Base-by-base conservation (phyloP, 805 yeast species). In the Barnettozyma sucrosica region DNA sequence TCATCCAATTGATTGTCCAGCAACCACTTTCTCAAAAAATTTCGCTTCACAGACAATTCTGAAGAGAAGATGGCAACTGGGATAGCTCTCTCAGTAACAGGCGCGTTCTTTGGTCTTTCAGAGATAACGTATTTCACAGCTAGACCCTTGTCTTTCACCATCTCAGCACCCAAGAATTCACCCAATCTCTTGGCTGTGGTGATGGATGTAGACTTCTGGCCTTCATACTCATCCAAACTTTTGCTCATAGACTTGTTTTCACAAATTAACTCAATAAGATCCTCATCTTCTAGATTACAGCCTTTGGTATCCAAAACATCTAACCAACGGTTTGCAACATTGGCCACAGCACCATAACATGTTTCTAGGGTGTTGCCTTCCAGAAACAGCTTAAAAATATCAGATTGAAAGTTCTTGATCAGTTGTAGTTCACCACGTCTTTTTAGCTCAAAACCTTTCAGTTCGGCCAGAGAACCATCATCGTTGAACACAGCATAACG, bases 61-160 rank as follows among this genome's bases (percentile, higher is more conserved):
- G 97, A 83, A 0, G 96, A 85, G 62, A 93, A 95, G 18, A 93
- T 89, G 0, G 97, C 93, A 6, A 95, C 96, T 0, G 99, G 99
- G 40, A 93, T 75, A 0, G 99, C 99, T 55, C 99, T 76, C 60
- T 92, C 98, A 0, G 99, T 89, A 26, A 90, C 90, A 0, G 99
- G 96, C 1, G 95, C 84, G 38, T 83, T 84, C 19, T 75, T 58
- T 1, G 99, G 99, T 54, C 78, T 80, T 42, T 80, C 79, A 51
- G 97, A 83, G 54, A 93, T 90, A 64, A 93, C 83, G 68, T 89
- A 93, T 65, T 89, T 89, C 68, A 97, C 92, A 6, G 96, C 96
- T 51, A 93, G 76, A 52, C 99, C 98, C 50, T 90, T 89, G 66
- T 89, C 98, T 58, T 89, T 90, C 3, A 89, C 95, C 96, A 92